Evolutionary conservation across 2,329 filamentous ascomycete genomes (phyloP), one percentile per base, ranked within the genome.

Genomic region (Parastagonospora nodorum): DNA sequence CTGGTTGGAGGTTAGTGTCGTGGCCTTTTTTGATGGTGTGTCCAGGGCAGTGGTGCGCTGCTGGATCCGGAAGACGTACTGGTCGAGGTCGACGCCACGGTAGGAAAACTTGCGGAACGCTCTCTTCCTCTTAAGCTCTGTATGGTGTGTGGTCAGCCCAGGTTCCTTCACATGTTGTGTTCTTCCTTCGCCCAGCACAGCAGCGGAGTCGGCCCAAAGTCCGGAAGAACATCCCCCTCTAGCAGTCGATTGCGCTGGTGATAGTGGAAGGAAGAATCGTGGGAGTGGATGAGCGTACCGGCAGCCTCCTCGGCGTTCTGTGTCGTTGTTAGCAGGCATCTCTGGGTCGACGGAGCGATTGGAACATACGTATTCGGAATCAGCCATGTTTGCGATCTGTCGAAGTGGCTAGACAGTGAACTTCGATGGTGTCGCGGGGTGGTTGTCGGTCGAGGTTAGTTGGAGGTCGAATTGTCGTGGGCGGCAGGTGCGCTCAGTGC

Each of bases 81-180:
- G 90, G 80, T 99, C 94, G 80, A 99, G 92, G 82, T 99, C 94
- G 81, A 99, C 90, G 77, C 94, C 94, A 78, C 94, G 90, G 90
- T 97, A 99, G 72, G 92, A 94, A 80, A 97, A 99, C 89, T 97
- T 99, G 84, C 92, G 90, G 90, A 97, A 97, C 73, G 92, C 84
- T 93, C 94, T 96, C 85, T 89, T 96, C 87, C 90, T 96, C 92
- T 97, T 99, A 82, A 99, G 84, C 90, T 97, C 94, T 87, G 76
- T 62, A 46, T 15, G 45, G 45, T 47, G 45, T 50, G 29, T 55
- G 46, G 66, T 71, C 63, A 72, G 67, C 58, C 60, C 47, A 51
- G 48, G 36, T 47, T 61, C 54, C 50, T 48, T 51, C 51, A 52
- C 44, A 15, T 42, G 44, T 32, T 31, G 27, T 31, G 14, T 43